Base-by-base conservation (phyloP, 345 rosid species). In the Rubroshorea leprosula region DNA sequence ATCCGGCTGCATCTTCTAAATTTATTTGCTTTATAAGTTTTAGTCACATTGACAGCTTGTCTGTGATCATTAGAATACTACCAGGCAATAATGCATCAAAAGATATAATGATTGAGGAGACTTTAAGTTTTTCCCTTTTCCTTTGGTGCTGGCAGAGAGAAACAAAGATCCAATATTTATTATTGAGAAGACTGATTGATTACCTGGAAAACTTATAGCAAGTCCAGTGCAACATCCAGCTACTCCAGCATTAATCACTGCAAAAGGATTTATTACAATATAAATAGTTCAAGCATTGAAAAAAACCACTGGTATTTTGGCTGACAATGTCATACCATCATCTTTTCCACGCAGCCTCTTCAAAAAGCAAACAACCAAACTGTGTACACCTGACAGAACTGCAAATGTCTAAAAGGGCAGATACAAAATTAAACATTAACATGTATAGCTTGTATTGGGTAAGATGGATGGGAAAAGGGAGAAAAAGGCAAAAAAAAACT, bases 311-410 rank as follows among this genome's bases (percentile, higher is more conserved):
- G 1, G 9, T 27, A 6, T 47, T 48, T n/a, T 5, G 13, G 16
- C 19, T 29, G 5, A 27, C 4, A 16, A 44, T 44, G 57, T n/a
- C 68, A 61, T 75, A 93, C 99, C 88, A 50, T 93, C 99, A 79
- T 89, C 92, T 78, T 89, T 93, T 43, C 99, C 92, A n/a, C 96
- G 75, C 43, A 85, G 53, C 80, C 64, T 76, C 82, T 79, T 82
- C 76, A 85, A 51, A 62, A 83, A 71, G 82, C 94, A 86, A 51
- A 81, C 80, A 38, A 83, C 90, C 73, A 86, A 74, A 68, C 94
- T 74, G 69, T 83, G 90, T 27, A 83, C 87, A 15, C 90, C 94
- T 27, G 87, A 77, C 55, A 86, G 62, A 54, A 83, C 71, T 6
- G 94, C 90, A 62, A 83, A 86, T 23, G 90, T 73, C 90, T 86